Evolutionary conservation across 148 eudicot species (phyloP).

Genomic region (Fagopyrum homotropicum): DNA sequence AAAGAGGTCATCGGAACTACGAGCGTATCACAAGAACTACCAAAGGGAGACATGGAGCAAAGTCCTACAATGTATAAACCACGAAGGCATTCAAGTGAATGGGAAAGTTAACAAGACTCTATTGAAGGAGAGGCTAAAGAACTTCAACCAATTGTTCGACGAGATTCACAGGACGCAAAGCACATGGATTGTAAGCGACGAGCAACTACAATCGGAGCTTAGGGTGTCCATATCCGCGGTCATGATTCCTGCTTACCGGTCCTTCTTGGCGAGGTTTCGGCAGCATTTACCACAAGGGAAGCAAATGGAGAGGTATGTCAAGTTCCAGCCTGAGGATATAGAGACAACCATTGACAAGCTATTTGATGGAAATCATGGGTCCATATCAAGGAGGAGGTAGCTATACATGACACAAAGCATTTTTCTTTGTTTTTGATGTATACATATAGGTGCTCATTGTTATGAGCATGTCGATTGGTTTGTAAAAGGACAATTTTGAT

Average conservation of each 20-base stretch:
- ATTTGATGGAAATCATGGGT: conserved; percentile 58
- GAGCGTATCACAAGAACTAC: conserved; percentile 73
- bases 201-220: conserved; percentile 80
- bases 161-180: conserved; percentile 75
- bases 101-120: conserved; percentile 4
- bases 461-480: neutral
- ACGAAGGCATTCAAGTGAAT: conserved; percentile 1
- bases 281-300: conserved; percentile 46
- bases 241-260: conserved; percentile 84
- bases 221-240: conserved; percentile 68
- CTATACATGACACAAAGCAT: neutral
- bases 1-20: conserved; percentile 47
- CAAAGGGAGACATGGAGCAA: conserved; percentile 23
- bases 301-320: conserved; percentile 65
- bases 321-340: conserved; percentile 87
- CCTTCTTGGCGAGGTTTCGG: conserved; percentile 64
- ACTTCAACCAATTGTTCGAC: conserved; percentile 51
- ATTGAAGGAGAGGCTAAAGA: conserved; percentile 18
- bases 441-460: neutral
- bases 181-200: conserved; percentile 84
- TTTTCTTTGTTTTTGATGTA: too few relatives aligned
- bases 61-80: conserved; percentile 1
- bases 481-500: neutral
- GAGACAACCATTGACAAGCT: conserved; percentile 63
- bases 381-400: conserved; percentile 50